Conservation (phyloP, 345 rosid species). For the Hibiscus mutabilis region DNA sequence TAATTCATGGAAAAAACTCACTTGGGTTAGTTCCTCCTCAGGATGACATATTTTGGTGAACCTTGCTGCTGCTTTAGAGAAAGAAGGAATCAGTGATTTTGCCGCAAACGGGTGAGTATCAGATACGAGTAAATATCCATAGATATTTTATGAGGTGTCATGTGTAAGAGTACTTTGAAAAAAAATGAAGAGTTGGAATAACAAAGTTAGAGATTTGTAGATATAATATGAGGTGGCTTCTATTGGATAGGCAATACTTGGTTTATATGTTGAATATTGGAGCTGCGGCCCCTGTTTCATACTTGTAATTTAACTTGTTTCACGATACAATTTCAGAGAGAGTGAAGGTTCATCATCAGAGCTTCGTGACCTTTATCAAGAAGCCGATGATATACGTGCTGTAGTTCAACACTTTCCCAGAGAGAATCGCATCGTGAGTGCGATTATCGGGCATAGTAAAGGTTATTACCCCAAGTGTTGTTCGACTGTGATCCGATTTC, state of each 20-base stretch:
- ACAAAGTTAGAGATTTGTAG: too few species aligned
- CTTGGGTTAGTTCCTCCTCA: slow-evolving; percentile 16
- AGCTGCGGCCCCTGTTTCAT: too few species aligned
- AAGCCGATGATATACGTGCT: slow-evolving; percentile 66
- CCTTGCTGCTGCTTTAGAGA: slow-evolving; percentile 60
- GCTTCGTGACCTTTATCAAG: slow-evolving; percentile 57
- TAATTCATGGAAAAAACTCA: background rate
- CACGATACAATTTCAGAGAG: slow-evolving; percentile 36
- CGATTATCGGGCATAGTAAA: slow-evolving; percentile 78
- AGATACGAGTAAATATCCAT: too few species aligned
- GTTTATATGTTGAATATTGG: too few species aligned
- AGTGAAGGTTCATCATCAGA: slow-evolving; percentile 52
- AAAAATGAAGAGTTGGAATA: too few species aligned
- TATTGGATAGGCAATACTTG: background rate
- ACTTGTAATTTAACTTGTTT: background rate
- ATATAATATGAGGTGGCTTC: too few species aligned
- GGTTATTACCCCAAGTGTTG: slow-evolving; percentile 31
- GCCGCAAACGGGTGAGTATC: slow-evolving; percentile 63
- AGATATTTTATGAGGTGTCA: background rate
- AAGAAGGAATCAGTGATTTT: slow-evolving; percentile 71
- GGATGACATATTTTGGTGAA: slow-evolving; percentile 45
- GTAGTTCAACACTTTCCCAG: slow-evolving; percentile 44
- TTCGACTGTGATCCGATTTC: too few species aligned
- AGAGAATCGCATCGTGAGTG: slow-evolving; percentile 31
- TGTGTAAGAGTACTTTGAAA: too few species aligned